Evolutionary conservation across 345 rosid genomes (phyloP).

Genomic region (Trapa bicornis): DNA sequence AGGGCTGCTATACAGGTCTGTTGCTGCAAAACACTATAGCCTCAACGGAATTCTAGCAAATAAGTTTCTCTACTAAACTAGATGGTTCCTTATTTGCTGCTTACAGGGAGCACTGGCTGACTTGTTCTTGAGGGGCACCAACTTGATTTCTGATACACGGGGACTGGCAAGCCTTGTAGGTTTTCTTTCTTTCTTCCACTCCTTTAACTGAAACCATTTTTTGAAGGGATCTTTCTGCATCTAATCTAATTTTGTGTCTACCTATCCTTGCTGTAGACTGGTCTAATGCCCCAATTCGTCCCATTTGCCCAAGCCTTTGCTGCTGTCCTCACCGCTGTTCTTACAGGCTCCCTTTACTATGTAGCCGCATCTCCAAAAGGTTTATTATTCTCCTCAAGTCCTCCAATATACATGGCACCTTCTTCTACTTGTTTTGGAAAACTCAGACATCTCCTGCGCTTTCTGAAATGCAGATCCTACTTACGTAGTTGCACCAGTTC

Average conservation of each 20-base stretch:
- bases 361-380: slow-evolving; percentile 93
- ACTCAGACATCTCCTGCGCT: slow-evolving; percentile 9
- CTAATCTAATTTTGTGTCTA: neutral
- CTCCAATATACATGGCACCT: neutral
- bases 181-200: neutral
- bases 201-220: neutral
- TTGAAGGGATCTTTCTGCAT: neutral
- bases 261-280: slow-evolving; percentile 30
- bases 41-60: neutral
- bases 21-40: neutral
- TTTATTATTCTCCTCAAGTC: slow-evolving; percentile 8
- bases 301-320: slow-evolving; percentile 94
- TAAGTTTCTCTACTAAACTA: too few relatives aligned
- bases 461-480: slow-evolving; percentile 53
- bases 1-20: slow-evolving; percentile 90
- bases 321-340: slow-evolving; percentile 80
- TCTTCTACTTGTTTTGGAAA: neutral
- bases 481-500: slow-evolving; percentile 74
- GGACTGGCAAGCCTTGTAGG: slow-evolving; percentile 87
- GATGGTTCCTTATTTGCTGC: neutral
- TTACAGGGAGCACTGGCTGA: slow-evolving; percentile 76
- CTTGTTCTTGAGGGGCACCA: slow-evolving; percentile 70
- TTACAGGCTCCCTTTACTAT: slow-evolving; percentile 82
- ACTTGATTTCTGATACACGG: slow-evolving; percentile 43
- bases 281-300: slow-evolving; percentile 83